Base-by-base conservation (phyloP, 257 asterid genomes). In the Przewalskia tangutica region DNA sequence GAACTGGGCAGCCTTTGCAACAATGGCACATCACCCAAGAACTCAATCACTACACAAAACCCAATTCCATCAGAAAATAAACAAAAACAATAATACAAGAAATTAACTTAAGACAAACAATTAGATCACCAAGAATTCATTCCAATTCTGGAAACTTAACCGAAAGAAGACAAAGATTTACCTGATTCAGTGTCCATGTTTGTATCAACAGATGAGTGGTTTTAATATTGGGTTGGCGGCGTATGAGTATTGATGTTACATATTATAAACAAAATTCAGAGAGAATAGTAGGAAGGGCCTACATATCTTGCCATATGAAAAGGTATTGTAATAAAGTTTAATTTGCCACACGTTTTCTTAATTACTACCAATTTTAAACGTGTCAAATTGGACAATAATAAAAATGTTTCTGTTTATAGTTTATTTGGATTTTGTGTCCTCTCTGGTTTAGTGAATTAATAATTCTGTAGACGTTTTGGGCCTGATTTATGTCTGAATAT, bases 1-100 rank as follows among this genome's bases (percentile, higher is more conserved):
- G 97, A 91, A 80, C 91, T 84, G 1, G 99, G 98, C 59, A 95
- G 93, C 85, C 90, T 89, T 89, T 95, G 99, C 5, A 95, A 91
- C 92, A 95, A 89, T 23, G 98, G 97, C 83, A 95, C 98, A 18
- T 94, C 83, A 56, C 98, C 97, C 90, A 95, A 85, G 81, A 91
- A 95, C 91, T 91, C 99, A 75, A 92, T 90, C 87, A 94, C 98
- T 94, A 91, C 82, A 73, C 77, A 20, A 53, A 14, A 84, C 44
- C 6, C 53, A 71, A 81, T 7, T 58, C 55, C 38, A 58, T 20
- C 11, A 48, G n/a, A 73, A 54, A 50, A 75, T 1, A 2, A 59
- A 38, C 3, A 79, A 16, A 36, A 4, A 38, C 42, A 70, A 70
- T 38, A 14, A 4, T 27, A 12, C 12, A 27, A 42, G 8, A 51